Evolutionary conservation across 768 basidiomycete species (phyloP).

Genomic region (Mycena floridula): DNA sequence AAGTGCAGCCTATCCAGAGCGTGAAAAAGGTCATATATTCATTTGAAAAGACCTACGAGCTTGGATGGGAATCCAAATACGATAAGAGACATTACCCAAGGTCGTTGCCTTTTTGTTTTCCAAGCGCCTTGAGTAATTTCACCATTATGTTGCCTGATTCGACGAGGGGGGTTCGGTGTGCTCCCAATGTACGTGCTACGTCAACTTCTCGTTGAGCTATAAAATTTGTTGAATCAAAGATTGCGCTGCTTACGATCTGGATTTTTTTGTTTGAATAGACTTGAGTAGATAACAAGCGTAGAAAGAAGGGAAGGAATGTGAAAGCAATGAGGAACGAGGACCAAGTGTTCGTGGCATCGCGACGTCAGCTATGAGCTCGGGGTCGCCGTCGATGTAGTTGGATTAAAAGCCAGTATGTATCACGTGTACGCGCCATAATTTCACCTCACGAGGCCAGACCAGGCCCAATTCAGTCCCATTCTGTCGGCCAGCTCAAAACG

Average conservation of each 20-base stretch:
- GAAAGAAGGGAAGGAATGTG: constrained; percentile 54
- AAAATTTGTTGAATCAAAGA: background rate
- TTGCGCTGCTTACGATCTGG: constrained; percentile 30
- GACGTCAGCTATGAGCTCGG: too few species aligned
- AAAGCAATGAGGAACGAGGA: constrained; percentile 19
- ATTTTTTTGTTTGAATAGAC: constrained; percentile 48
- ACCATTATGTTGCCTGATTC: constrained; percentile 81
- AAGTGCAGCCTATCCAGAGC: constrained; percentile 46
- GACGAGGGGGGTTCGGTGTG: constrained; percentile 59
- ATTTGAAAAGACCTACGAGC: constrained; percentile 24
- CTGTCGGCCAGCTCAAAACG: too few species aligned
- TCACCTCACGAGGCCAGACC: too few species aligned
- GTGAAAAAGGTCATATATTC: background rate
- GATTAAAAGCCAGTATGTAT: too few species aligned
- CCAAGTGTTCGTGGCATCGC: background rate
- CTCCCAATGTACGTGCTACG: constrained; percentile 72
- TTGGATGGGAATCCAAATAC: constrained; percentile 80
- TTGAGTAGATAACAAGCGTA: constrained; percentile 83
- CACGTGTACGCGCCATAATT: too few species aligned
- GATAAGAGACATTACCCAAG: constrained; percentile 85
- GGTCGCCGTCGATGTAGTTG: too few species aligned
- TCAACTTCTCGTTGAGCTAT: background rate
- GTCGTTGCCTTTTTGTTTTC: constrained; percentile 54
- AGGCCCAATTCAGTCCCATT: too few species aligned
- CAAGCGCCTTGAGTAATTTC: constrained; percentile 64